A percentile compares a stretch with the other conserved stretches of the same genome.
Evolutionary conservation across 2,329 filamentous ascomycete species (phyloP).

Genomic region (Pezicula carpinea): DNA sequence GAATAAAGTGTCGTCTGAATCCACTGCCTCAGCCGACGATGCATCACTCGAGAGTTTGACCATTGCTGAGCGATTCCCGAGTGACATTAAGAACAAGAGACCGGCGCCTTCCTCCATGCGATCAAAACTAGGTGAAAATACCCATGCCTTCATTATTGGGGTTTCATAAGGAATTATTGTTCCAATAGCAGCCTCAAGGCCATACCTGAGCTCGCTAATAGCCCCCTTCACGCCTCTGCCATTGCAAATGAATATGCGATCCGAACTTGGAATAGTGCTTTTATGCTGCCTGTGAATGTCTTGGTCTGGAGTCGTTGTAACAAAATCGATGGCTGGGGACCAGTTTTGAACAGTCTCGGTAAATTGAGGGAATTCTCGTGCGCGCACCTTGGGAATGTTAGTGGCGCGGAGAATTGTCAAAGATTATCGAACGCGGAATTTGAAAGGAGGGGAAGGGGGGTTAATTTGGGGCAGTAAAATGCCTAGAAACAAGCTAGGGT

Average conservation of each 20-base stretch:
- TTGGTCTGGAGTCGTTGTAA: constrained; percentile 36
- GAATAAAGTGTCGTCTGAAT: constrained; percentile 38
- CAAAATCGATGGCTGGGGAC: constrained; percentile 38
- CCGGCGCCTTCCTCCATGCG: constrained; percentile 8
- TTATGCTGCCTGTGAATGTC: constrained; percentile 18
- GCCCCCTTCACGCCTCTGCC: constrained; percentile 58
- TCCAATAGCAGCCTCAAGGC: constrained; percentile 64
- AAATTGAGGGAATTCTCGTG: constrained; percentile 47
- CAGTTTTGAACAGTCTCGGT: constrained; percentile 62
- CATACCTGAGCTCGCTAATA: constrained; percentile 65
- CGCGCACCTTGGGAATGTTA: constrained; percentile 39
- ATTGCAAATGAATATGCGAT: constrained; percentile 62
- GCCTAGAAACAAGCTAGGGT: too few species aligned
- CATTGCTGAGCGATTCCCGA: constrained; percentile 23
- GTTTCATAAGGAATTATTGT: constrained; percentile 48
- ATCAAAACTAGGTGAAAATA: constrained; percentile 31
- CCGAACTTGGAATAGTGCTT: constrained; percentile 32
- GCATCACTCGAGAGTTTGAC: constrained; percentile 46
- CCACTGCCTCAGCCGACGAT: constrained; percentile 37
- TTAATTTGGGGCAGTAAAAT: too few species aligned
- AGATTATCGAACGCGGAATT: neutral
- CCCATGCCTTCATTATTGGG: constrained; percentile 49
- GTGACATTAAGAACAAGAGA: constrained; percentile 24
- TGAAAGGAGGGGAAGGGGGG: neutral
- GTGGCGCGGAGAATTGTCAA: too few species aligned